phyloP scores from a whole-genome alignment of 1,284 basidiomycete species.

The Heterobasidion occidentale region DNA sequence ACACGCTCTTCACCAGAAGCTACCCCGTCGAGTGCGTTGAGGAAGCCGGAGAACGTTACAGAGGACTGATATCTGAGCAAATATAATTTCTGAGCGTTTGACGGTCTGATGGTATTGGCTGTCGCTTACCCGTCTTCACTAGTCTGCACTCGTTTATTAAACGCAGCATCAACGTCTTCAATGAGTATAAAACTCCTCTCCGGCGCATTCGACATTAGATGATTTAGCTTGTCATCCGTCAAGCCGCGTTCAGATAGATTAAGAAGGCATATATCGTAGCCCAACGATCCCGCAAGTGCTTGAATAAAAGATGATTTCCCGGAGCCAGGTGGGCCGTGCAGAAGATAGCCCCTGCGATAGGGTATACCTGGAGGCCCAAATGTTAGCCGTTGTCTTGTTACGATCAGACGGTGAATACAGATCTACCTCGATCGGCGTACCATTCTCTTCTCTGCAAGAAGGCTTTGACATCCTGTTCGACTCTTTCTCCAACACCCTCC shows the following conservation, averaged over 20 bases:
- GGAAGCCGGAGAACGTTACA: slow-evolving; percentile 95
- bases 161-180: slow-evolving; percentile 98
- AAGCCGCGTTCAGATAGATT: slow-evolving; percentile 96
- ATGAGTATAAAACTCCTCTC: slow-evolving; percentile 91
- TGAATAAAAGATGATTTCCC: slow-evolving; percentile 99
- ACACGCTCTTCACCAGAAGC: slow-evolving; percentile 97
- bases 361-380: slow-evolving; percentile 74
- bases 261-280: slow-evolving; percentile 94
- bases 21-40: slow-evolving; percentile 97
- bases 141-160: slow-evolving; percentile 85
- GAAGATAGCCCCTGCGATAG: slow-evolving; percentile 91
- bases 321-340: slow-evolving; percentile 95
- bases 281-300: slow-evolving; percentile 86
- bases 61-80: slow-evolving; percentile 76
- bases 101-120: no score
- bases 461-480: slow-evolving; percentile 74
- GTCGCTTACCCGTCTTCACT: slow-evolving; percentile 75
- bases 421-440: slow-evolving; percentile 90
- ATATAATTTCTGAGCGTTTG: neutral
- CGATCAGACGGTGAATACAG: no score
- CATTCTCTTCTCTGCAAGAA: slow-evolving; percentile 85
- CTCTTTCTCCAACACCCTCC: slow-evolving; percentile 70
- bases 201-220: slow-evolving; percentile 88
- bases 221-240: slow-evolving; percentile 94
- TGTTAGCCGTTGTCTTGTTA: slow-evolving; percentile 3